Evolutionary conservation across 2,329 filamentous ascomycete genomes (phyloP).

Genomic region (Macrophomina tecta): DNA sequence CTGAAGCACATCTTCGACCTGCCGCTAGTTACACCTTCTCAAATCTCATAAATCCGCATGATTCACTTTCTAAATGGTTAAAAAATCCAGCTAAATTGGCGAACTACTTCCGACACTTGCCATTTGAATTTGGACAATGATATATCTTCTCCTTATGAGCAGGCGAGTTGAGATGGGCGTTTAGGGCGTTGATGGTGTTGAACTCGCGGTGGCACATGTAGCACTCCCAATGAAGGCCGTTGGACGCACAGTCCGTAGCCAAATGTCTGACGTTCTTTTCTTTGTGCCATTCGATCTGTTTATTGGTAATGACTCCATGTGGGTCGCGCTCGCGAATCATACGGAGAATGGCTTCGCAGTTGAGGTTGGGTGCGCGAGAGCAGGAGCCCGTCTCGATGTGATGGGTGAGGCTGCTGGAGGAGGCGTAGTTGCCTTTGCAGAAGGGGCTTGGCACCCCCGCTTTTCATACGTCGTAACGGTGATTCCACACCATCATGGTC

Average conservation of each 20-base stretch:
- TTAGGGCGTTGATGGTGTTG: slow-evolving; percentile 43
- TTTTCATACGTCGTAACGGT: too few species aligned
- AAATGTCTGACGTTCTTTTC: slow-evolving; percentile 32
- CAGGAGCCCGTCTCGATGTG: slow-evolving; percentile 65
- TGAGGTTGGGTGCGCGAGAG: slow-evolving; percentile 50
- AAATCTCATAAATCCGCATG: slow-evolving; percentile 49
- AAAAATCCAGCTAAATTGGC: slow-evolving; percentile 48
- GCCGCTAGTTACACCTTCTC: slow-evolving; percentile 46
- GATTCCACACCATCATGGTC: too few species aligned
- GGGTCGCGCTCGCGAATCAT: slow-evolving; percentile 56
- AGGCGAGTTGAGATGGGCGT: slow-evolving; percentile 62
- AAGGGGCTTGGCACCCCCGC: too few species aligned
- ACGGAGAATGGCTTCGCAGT: slow-evolving; percentile 56
- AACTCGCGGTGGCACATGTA: slow-evolving; percentile 61
- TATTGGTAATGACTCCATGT: slow-evolving; percentile 57
- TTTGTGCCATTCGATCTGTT: slow-evolving; percentile 54
- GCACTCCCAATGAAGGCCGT: slow-evolving; percentile 57
- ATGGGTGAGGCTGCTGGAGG: slow-evolving; percentile 60
- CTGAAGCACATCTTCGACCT: slow-evolving; percentile 27
- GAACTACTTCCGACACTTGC: slow-evolving; percentile 48
- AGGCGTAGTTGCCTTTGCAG: slow-evolving; percentile 52
- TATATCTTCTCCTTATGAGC: slow-evolving; percentile 57
- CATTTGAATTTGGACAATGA: slow-evolving; percentile 50
- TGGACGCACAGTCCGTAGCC: slow-evolving; percentile 46
- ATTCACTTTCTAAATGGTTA: slow-evolving; percentile 54